These are phyloP conservation scores for Trametes cingulata DNA, from an alignment of 768 basidiomycete species.

Conservation along the genomic window DNA sequence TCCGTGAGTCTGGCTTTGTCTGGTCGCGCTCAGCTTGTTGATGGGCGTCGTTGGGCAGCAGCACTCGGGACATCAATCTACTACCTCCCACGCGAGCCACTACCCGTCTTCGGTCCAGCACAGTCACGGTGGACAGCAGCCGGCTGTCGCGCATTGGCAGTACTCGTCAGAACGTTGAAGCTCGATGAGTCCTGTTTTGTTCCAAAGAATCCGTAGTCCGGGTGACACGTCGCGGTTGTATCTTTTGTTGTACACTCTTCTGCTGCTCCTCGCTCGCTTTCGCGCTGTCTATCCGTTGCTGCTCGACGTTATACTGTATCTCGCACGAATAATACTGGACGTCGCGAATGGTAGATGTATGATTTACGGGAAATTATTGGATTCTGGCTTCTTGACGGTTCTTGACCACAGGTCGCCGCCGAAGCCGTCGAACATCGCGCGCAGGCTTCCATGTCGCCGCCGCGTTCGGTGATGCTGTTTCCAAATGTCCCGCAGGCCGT, in stretches of 20 bases:
- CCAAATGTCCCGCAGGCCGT: background rate
- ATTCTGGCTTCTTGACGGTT: too few relatives aligned
- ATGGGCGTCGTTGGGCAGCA: background rate
- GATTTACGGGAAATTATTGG: too few relatives aligned
- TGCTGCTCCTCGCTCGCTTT: slow-evolving; percentile 5
- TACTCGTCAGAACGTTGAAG: slow-evolving; percentile 18
- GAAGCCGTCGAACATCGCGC: background rate
- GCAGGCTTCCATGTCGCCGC: background rate
- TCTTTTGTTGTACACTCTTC: background rate
- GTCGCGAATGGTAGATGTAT: background rate
- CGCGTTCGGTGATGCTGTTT: background rate
- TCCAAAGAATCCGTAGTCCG: background rate
- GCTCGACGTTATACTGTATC: background rate
- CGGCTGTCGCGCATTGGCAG: slow-evolving; percentile 17
- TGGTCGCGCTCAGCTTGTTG: too few relatives aligned
- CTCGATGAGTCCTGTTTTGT: background rate
- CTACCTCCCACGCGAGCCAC: slow-evolving; percentile 1
- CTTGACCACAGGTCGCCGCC: background rate
- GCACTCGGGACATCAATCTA: slow-evolving; percentile 6
- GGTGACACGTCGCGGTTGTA: background rate
- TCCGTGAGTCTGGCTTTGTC: slow-evolving; percentile 38
- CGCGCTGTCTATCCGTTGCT: slow-evolving; percentile 4
- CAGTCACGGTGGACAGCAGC: slow-evolving; percentile 5
- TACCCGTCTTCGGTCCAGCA: slow-evolving; percentile 10
- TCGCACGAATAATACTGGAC: background rate